phyloP scores from a whole-genome alignment of 306 rosid genomes.

The Vigna trinervia region DNA sequence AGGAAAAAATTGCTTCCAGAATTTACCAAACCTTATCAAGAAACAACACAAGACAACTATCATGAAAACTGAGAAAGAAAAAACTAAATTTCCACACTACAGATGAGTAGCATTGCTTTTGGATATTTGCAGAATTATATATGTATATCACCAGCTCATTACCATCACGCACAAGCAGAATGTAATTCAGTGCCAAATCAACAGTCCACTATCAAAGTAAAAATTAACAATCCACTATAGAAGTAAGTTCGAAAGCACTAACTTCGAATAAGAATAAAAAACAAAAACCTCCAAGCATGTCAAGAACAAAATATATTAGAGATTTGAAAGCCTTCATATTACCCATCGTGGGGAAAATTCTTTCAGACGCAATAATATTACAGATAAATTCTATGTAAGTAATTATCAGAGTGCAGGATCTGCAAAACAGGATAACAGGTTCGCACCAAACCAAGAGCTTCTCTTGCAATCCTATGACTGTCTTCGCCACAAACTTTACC shows the following conservation, averaged over 20 bases:
- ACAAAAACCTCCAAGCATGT: not conserved
- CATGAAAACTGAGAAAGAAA: not conserved
- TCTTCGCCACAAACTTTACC: constrained; percentile 68
- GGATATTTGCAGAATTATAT: constrained; percentile 3
- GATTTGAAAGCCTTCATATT: not conserved
- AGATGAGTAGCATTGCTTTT: constrained; percentile 15
- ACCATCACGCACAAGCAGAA: constrained; percentile 7
- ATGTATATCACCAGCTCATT: constrained; percentile 20
- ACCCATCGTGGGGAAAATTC: constrained; percentile 5
- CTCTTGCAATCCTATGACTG: constrained; percentile 67
- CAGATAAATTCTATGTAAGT: not conserved
- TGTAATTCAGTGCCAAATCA: not conserved
- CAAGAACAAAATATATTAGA: not conserved
- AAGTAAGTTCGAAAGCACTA: constrained; percentile 3
- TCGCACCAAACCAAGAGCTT: constrained; percentile 88
- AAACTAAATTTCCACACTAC: constrained; percentile 29
- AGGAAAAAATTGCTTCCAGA: not conserved
- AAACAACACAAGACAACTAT: not conserved
- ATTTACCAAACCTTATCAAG: not conserved
- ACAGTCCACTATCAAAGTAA: too few relatives aligned
- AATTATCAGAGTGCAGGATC: not conserved
- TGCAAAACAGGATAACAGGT: constrained; percentile 33
- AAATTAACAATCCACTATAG: not conserved
- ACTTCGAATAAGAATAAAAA: not conserved
- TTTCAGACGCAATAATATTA: constrained; percentile 21